These are phyloP conservation scores for Jaenimonas drosophilae DNA, from an alignment of 208 protist species.

Conservation along the genomic window DNA sequence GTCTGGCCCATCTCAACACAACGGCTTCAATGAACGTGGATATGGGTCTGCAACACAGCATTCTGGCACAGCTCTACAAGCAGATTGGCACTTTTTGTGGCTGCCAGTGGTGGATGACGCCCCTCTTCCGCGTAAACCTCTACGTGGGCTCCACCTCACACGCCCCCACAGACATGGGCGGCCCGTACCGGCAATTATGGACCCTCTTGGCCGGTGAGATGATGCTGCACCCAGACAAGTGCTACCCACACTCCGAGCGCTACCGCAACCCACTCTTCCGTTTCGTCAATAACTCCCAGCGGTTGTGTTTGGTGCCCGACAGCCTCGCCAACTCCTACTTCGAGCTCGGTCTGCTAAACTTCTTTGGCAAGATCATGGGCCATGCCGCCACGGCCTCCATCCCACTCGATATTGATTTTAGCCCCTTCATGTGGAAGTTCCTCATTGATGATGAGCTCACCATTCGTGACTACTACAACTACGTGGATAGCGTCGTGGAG, in stretches of 20 bases:
- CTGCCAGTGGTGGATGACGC: slow-evolving; percentile 42
- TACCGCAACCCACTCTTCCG: slow-evolving; percentile 81
- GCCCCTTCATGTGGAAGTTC: slow-evolving; percentile 88
- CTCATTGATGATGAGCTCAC: slow-evolving; percentile 78
- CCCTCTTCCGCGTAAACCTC: slow-evolving; percentile 80
- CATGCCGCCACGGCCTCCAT: slow-evolving; percentile 53
- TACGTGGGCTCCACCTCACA: slow-evolving; percentile 68
- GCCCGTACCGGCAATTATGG: slow-evolving; percentile 86
- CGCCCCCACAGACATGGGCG: slow-evolving; percentile 79
- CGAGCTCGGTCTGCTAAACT: slow-evolving; percentile 76
- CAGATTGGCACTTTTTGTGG: slow-evolving; percentile 73
- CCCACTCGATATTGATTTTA: slow-evolving; percentile 81
- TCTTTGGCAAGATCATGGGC: slow-evolving; percentile 88
- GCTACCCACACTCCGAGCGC: slow-evolving; percentile 74
- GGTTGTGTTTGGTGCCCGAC: slow-evolving; percentile 79
- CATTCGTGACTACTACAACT: slow-evolving; percentile 78
- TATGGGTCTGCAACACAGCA: slow-evolving; percentile 64
- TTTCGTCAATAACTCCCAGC: slow-evolving; percentile 79
- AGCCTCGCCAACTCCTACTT: slow-evolving; percentile 49
- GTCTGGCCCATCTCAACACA: slow-evolving; percentile 64
- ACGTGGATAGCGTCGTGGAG: slow-evolving; percentile 82
- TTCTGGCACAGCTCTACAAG: slow-evolving; percentile 78
- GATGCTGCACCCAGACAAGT: slow-evolving; percentile 81
- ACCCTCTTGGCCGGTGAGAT: slow-evolving; percentile 81
- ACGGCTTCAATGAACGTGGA: slow-evolving; percentile 61